Base-by-base conservation (phyloP, 75 land plant genomes). In the Cryptomeria japonica region DNA sequence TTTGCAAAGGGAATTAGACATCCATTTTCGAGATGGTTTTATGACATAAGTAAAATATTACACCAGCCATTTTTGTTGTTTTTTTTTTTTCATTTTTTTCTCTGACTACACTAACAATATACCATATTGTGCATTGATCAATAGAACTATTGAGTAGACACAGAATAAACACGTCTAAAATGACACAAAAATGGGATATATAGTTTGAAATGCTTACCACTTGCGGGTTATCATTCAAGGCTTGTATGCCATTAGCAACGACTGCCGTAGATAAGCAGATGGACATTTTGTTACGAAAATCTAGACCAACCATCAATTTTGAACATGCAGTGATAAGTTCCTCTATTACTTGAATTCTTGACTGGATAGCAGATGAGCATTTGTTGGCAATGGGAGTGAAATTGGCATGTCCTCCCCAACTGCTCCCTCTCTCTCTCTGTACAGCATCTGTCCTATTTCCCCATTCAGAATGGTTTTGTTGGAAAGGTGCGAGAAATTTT, bases 181-280 rank as follows among this genome's bases (percentile, higher is more conserved):
- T 31, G 10, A 25, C 83, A 80, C 42, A 80, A 28, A 80, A 80
- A 39, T 80, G 44, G 44, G 41, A 39, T 14, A 16, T 79, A 80
- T 12, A 44, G 15, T n/a, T 56, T 41, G 11, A 5, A 47, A 87
- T 46, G 18, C 96, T 92, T 84, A 98, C 99, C 36, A 92, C 90
- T 75, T 92, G 92, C 73, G 96, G 94, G 88, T 96, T 98, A 16
- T 94, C 87, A 89, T 98, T 98, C 85, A 98, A 85, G 13, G 88
- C 91, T 38, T 72, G 91, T 72, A 98, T 92, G 79, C 96, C 99
- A 47, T 95, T 96, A 36, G 94, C 88, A 84, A 98, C 99, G 18
- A 90, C 91, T 83, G 92, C 92, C 87, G 95, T 89, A 89, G 96
- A 77, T 32, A 86, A 91, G 83, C 93, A 77, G 46, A 93, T 51